phyloP scores from a whole-genome alignment of 2,329 filamentous ascomycete species.

The Seiridium unicorne region DNA sequence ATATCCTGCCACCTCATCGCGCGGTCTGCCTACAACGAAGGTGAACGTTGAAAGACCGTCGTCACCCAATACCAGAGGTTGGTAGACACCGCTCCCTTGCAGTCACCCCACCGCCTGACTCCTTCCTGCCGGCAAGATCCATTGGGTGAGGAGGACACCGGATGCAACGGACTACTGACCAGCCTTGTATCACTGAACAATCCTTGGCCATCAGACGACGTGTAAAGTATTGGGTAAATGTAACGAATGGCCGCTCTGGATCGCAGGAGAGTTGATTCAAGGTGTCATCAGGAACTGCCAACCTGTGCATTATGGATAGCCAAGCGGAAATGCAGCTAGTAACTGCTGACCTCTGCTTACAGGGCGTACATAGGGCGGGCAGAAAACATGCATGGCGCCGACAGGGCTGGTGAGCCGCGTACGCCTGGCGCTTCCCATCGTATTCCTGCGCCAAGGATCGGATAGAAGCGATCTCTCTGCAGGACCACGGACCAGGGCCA shows the following conservation, averaged over 20 bases:
- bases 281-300: too few species aligned
- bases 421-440: background rate
- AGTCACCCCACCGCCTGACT: background rate
- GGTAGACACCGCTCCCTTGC: background rate
- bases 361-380: too few species aligned
- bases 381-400: too few species aligned
- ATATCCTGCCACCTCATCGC: background rate
- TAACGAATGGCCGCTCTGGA: too few species aligned
- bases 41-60: background rate
- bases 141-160: background rate
- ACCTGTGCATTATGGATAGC: too few species aligned
- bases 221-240: background rate
- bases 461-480: constrained; percentile 8
- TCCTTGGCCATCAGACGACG: background rate
- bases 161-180: constrained; percentile 8
- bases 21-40: background rate
- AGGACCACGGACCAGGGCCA: background rate
- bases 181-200: constrained; percentile 4
- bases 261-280: too few species aligned
- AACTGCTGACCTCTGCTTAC: too few species aligned
- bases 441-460: constrained; percentile 7
- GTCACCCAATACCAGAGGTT: background rate
- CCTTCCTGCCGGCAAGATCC: background rate
- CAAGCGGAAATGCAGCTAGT: too few species aligned
- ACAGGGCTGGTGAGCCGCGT: background rate